Percentiles rank a stretch among this genome's conserved stretches.
Conservation (phyloP, 225 moss, liverwort and hornwort species). For the Marchantia paleacea region DNA sequence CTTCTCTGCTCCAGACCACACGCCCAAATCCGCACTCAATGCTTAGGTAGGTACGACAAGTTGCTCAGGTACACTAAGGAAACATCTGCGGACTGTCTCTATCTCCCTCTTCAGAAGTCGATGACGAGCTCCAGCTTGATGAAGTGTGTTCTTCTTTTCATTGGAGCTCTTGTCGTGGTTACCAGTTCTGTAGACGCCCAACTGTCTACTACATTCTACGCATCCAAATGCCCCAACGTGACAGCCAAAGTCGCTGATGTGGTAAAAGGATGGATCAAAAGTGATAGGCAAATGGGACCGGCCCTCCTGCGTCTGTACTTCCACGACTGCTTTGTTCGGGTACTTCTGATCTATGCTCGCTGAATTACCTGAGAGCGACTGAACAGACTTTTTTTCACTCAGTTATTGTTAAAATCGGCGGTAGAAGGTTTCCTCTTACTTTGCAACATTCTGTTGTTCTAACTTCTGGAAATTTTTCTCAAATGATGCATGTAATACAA, state of each 20-base stretch:
- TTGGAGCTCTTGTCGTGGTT: not conserved
- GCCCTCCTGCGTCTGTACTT: slow-evolving; percentile 14
- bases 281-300: not conserved
- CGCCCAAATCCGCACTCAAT: not conserved
- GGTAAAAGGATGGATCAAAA: slow-evolving; percentile 5
- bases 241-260: not conserved
- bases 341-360: not conserved
- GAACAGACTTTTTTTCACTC: too few relatives aligned
- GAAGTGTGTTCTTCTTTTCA: not conserved
- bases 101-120: not conserved
- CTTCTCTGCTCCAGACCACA: not conserved
- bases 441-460: too few relatives aligned
- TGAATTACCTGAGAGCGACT: too few relatives aligned
- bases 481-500: not conserved
- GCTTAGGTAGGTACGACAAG: not conserved
- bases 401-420: too few relatives aligned
- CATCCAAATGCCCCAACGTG: not conserved
- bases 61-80: not conserved
- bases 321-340: slow-evolving; percentile 25
- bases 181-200: slow-evolving; percentile 7
- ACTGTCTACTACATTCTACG: not conserved
- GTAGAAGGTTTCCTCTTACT: too few relatives aligned
- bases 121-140: not conserved
- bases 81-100: not conserved
- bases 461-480: not conserved